These are phyloP conservation scores for Dryas alaskensis DNA, from an alignment of 306 rosid species.

Conservation along the genomic window DNA sequence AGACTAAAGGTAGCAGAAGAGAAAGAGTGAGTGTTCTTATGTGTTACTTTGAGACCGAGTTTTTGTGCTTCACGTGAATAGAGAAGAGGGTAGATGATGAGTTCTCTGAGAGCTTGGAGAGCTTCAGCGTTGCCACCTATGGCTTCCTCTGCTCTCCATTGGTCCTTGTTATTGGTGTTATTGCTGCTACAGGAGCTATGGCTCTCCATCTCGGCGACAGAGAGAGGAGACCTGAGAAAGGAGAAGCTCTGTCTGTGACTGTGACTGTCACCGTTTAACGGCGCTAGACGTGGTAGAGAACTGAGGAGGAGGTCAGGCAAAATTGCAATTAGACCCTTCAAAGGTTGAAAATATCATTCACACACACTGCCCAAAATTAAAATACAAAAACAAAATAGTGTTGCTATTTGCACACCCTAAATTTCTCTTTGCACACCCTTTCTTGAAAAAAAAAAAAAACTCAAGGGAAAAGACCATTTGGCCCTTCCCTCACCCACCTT, in stretches of 20 bases:
- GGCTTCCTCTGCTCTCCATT: constrained; percentile 70
- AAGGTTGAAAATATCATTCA: neutral
- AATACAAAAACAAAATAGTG: too few species aligned
- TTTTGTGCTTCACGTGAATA: constrained; percentile 47
- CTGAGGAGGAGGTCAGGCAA: neutral
- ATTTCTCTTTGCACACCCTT: too few species aligned
- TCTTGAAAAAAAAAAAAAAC: too few species aligned
- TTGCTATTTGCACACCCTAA: too few species aligned
- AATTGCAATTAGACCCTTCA: neutral
- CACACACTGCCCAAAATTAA: too few species aligned
- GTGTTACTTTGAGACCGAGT: constrained; percentile 66
- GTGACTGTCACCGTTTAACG: neutral
- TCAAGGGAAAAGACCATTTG: too few species aligned
- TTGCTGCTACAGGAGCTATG: constrained; percentile 22
- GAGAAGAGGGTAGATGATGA: constrained; percentile 62
- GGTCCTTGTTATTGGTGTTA: neutral
- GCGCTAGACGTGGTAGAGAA: neutral
- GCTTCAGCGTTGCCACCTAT: constrained; percentile 73
- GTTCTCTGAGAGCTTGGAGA: constrained; percentile 71
- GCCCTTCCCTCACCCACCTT: too few species aligned
- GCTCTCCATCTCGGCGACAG: constrained; percentile 32
- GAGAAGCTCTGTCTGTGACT: neutral
- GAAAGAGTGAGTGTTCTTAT: neutral
- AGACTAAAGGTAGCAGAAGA: neutral
- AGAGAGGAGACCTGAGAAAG: neutral